Evolutionary conservation across 768 basidiomycete genomes (phyloP).

Genomic region (Artomyces pyxidatus): DNA sequence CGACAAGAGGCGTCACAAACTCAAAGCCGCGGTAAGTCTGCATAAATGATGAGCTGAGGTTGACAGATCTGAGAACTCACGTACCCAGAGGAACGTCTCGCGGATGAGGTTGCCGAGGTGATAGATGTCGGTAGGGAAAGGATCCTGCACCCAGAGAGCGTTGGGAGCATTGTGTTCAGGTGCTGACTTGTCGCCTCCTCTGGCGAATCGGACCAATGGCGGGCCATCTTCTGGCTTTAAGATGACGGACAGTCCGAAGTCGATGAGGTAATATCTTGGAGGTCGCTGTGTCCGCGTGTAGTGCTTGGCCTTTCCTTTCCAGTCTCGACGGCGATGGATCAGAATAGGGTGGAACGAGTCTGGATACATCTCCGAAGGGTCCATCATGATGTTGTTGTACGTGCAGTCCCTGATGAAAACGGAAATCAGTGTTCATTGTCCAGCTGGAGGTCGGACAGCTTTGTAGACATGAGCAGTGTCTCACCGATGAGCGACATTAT

Average conservation of each 20-base stretch:
- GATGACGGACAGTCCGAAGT: conserved; percentile 21
- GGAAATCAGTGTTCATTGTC: no score
- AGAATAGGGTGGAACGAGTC: conserved; percentile 7
- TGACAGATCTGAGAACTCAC: not conserved
- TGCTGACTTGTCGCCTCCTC: conserved; percentile 18
- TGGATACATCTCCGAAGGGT: conserved; percentile 7
- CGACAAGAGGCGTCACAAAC: conserved; percentile 12
- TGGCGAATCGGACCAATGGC: conserved; percentile 12
- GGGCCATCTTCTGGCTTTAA: conserved; percentile 9
- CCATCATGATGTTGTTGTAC: conserved; percentile 9
- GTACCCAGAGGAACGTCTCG: conserved; percentile 14
- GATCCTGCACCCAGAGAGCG: conserved; percentile 6
- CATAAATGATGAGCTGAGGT: not conserved
- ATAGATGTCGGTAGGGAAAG: conserved; percentile 22
- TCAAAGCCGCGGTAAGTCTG: conserved; percentile 9
- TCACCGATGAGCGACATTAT: conserved; percentile 17
- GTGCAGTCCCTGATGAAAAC: conserved; percentile 4
- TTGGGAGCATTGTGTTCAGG: conserved; percentile 21
- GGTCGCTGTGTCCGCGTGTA: conserved; percentile 19
- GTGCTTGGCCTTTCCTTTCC: conserved; percentile 8
- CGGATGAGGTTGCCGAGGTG: conserved; percentile 18
- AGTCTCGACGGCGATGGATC: conserved; percentile 1
- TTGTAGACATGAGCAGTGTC: not conserved
- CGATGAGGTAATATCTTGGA: conserved; percentile 23
- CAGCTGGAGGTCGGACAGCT: not conserved